These are phyloP conservation scores for Pseudoperonospora humuli DNA, from an alignment of 352 stramenopile genomes.

Conservation along the genomic window DNA sequence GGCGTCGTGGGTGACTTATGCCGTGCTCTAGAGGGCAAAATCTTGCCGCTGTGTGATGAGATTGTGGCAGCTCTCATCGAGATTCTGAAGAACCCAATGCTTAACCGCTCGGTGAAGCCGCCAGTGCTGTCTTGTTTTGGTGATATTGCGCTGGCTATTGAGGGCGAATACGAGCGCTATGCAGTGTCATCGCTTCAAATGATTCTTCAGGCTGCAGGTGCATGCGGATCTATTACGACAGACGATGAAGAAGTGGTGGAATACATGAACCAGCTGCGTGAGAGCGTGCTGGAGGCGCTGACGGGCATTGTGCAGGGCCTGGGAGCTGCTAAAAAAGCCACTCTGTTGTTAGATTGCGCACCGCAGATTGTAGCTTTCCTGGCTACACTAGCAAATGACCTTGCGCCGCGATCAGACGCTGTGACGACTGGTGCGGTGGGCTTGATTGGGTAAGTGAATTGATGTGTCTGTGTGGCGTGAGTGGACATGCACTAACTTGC, in stretches of 20 bases:
- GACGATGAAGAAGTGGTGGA: conserved; percentile 98
- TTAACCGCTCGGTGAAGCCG: conserved; percentile 94
- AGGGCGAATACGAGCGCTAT: conserved; percentile 88
- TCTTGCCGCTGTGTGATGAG: conserved; percentile 91
- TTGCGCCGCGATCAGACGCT: conserved; percentile 73
- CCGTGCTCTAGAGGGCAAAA: conserved; percentile 86
- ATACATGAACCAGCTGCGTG: conserved; percentile 94
- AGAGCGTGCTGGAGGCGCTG: conserved; percentile 94
- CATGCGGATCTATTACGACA: conserved; percentile 77
- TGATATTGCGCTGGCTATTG: conserved; percentile 94
- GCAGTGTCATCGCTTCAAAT: conserved; percentile 74
- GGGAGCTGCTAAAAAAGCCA: conserved; percentile 81
- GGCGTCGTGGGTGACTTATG: conserved; percentile 94
- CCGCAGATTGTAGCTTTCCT: conserved; percentile 87
- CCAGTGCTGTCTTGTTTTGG: conserved; percentile 94
- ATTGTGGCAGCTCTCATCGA: conserved; percentile 92
- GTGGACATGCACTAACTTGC: conserved; percentile 6
- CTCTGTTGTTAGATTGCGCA: conserved; percentile 77
- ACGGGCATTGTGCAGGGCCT: conserved; percentile 95
- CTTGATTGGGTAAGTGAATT: conserved; percentile 68
- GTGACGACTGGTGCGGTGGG: conserved; percentile 90
- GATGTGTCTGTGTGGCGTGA: neutral
- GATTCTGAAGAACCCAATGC: conserved; percentile 90
- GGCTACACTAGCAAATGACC: conserved; percentile 75
- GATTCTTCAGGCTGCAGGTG: conserved; percentile 80